Evolutionary conservation across 345 rosid species (phyloP).

Genomic region (Sapria himalayana): DNA sequence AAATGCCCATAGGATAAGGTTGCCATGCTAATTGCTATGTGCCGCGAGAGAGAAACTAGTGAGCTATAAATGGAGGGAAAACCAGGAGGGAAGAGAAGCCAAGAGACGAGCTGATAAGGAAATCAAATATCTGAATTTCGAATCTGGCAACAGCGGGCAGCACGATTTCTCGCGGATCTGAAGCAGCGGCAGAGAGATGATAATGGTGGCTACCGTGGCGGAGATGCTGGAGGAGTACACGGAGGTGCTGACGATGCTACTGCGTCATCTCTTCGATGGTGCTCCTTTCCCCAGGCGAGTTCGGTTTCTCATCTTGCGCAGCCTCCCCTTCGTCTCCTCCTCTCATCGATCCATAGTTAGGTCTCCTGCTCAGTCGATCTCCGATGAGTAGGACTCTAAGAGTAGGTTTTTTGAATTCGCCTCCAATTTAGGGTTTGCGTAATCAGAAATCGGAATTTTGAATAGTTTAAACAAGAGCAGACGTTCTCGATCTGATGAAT

Average conservation of each 20-base stretch:
- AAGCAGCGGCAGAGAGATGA: conserved; percentile 17
- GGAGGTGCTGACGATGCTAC: conserved; percentile 40
- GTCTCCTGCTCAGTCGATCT: conserved; percentile 9
- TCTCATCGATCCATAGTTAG: conserved; percentile 5
- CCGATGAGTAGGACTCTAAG: too few species aligned
- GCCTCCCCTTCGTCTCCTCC: conserved; percentile 40
- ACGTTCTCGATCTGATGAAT: too few species aligned
- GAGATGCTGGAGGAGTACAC: conserved; percentile 78
- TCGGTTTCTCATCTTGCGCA: conserved; percentile 50
- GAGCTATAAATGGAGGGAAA: background rate
- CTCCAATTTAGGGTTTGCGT: too few species aligned
- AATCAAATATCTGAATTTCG: too few species aligned
- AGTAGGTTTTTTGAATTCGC: too few species aligned
- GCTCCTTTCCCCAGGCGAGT: conserved; percentile 69
- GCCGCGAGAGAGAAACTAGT: too few species aligned
- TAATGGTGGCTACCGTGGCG: conserved; percentile 40
- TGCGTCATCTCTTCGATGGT: conserved; percentile 42
- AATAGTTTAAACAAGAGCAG: too few species aligned
- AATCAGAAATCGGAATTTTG: too few species aligned
- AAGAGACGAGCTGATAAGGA: too few species aligned
- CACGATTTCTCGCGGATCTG: background rate
- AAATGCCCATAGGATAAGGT: too few species aligned
- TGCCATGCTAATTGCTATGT: too few species aligned
- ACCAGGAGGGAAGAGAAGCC: conserved; percentile 3
- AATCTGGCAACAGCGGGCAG: too few species aligned